Base-by-base conservation (phyloP, 2,329 filamentous ascomycete species). In the Fusarium sp. region DNA sequence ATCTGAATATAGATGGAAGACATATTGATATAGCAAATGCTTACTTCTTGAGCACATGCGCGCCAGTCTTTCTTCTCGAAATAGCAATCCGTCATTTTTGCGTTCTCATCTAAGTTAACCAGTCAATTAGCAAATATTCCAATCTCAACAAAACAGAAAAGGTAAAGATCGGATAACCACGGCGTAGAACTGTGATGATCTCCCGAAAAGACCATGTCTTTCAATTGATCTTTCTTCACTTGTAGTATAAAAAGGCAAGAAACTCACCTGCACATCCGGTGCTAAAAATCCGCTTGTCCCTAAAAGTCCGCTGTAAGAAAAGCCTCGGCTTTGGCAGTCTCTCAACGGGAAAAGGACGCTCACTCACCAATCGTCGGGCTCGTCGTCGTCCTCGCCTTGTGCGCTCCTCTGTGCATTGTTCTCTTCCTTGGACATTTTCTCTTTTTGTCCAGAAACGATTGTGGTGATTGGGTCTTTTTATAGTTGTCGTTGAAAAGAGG, bases 241-340 rank as follows among this genome's bases (percentile, higher is more conserved):
- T 39, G 32, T 33, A 13, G 32, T 52, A 15, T 17, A 41, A 10
- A 37, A n/a, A 37, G 26, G 41, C 8, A n/a, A 14, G 5, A 20
- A 19, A 65, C 82, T 76, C 82, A 97, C 95, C 90, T 80, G 94
- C 88, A 76, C 95, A 98, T 60, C 95, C 96, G 4, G 95, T 98
- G 83, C 93, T 97, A 83, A 93, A 97, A 79, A 98, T 98, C 77
- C 96, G 87, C 86, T 97, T 95, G 83, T 98, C 94, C 95, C 95
- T 98, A 77, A 61, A 61, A 72, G 59, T 32, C 48, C 48, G 41
- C 69, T 56, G 65, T 35, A 54, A 57, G 46, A 62, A 56, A 60
- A 71, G 73, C 73, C 68, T 74, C 74, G 71, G 74, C 54, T 67
- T 69, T 59, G 17, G 35, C 51, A 35, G 44, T 40, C n/a, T 39